phyloP scores from a whole-genome alignment of 768 basidiomycete genomes.

The Calocybe cyanea region DNA sequence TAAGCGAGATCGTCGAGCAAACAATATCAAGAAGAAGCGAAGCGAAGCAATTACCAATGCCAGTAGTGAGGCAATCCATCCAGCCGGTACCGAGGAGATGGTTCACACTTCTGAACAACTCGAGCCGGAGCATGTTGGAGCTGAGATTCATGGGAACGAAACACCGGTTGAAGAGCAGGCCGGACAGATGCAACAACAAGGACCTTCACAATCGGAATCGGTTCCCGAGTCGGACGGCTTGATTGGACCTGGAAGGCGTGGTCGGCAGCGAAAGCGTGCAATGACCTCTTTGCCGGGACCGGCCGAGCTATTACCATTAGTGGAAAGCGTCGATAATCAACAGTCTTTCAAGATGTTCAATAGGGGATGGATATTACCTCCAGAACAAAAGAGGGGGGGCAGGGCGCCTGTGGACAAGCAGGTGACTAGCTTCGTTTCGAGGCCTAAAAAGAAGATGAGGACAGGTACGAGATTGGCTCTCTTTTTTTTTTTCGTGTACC shows the following conservation, averaged over 20 bases:
- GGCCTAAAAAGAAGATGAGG: slow-evolving; percentile 51
- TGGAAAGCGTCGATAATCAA: slow-evolving; percentile 67
- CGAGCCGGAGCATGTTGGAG: no score
- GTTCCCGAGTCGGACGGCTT: slow-evolving; percentile 5
- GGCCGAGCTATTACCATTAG: slow-evolving; percentile 48
- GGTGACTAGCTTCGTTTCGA: slow-evolving; percentile 36
- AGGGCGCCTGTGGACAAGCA: slow-evolving; percentile 43
- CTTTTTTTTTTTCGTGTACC: neutral
- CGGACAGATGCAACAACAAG: neutral
- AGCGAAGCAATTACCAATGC: no score
- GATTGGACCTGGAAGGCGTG: slow-evolving; percentile 22
- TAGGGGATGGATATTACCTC: slow-evolving; percentile 82
- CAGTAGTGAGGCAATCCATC: no score
- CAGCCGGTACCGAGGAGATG: no score
- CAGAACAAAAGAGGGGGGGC: slow-evolving; percentile 65
- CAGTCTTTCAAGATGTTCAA: slow-evolving; percentile 82
- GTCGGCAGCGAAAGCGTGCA: slow-evolving; percentile 13
- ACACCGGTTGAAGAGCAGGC: slow-evolving; percentile 33
- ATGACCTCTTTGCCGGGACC: slow-evolving; percentile 11
- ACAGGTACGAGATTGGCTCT: slow-evolving; percentile 29
- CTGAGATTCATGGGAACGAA: no score
- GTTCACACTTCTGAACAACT: no score
- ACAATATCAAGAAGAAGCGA: slow-evolving; percentile 28
- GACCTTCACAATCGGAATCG: neutral
- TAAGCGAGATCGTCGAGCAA: slow-evolving; percentile 37